Base-by-base conservation (phyloP, 164 flowering plant genomes). In the Kalanchoe fedtschenkoi region DNA sequence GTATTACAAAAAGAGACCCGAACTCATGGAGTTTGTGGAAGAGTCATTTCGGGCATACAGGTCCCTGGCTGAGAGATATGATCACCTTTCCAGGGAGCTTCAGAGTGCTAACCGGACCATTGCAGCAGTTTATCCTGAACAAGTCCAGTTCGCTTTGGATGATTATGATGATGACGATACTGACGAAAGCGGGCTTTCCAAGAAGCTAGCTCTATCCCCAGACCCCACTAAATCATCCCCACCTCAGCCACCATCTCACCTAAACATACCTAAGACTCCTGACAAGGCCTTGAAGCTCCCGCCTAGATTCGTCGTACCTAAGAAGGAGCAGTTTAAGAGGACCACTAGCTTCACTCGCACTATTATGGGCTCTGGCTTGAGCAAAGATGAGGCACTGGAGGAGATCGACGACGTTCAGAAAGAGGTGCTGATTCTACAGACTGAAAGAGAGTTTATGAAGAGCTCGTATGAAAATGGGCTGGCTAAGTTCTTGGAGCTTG, bases 1-100 rank as follows among this genome's bases (percentile, higher is more conserved):
- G 96, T 89, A 89, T 73, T 89, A 87, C 77, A 82, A 78, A 56
- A 83, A 72, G 61, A 74, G 93, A 72, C 96, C 96, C 30, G 93
- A 87, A 58, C 72, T 88, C 65, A 78, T 83, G 61, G 70, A 42
- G 70, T 80, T 77, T 26, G 87, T 88, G 4, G 89, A 88, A 68
- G 96, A 88, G 66, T 63, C 85, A 19, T 83, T 72, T 73, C 58
- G 77, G 39, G 80, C 83, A 28, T 88, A 79, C 64, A 66, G 85
- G 42, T 75, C 91, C 44, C 68, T 88, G 26, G 96, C 92, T 4
- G 91, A 88, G 63, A 68, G 88, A 57, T 85, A 81, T 37, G 83
- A 85, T 57, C 83, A 81, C 67, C 60, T 85, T 24, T 78, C 87
- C 5, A 78, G 72, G 34, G 85, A 82, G 68, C 74, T 86, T 8